Percentiles rank a stretch among this genome's conserved stretches.
Evolutionary conservation across 1,139 yeast genomes (phyloP).

Genomic region (Saccharomyces hybrid): DNA sequence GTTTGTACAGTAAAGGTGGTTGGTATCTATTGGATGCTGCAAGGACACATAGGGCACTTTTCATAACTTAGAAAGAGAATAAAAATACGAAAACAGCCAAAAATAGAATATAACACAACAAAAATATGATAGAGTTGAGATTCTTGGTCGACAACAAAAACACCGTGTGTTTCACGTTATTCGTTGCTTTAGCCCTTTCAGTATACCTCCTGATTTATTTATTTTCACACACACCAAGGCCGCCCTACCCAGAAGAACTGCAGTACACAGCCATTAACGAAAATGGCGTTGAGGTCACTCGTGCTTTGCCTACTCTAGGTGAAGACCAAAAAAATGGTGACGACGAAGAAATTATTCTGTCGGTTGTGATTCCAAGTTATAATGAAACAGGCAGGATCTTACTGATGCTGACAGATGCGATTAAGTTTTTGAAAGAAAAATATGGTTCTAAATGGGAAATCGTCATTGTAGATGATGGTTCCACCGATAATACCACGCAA

Average conservation of each 20-base stretch:
- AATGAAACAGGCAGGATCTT: conserved; percentile 74
- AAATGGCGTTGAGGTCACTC: conserved; percentile 16
- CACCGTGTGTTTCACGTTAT: not conserved
- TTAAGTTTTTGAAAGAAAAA: conserved; percentile 43
- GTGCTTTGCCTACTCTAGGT: conserved; percentile 18
- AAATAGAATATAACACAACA: not conserved
- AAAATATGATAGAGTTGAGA: conserved; percentile 7
- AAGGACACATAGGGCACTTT: not conserved
- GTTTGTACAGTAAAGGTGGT: not conserved
- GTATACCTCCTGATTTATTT: conserved; percentile 40
- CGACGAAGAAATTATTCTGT: conserved; percentile 38
- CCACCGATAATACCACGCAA: conserved; percentile 68
- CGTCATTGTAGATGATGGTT: conserved; percentile 85
- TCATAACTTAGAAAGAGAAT: not conserved
- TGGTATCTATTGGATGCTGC: not conserved
- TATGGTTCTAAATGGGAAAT: conserved; percentile 52
- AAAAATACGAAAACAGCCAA: not conserved
- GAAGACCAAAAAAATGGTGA: conserved; percentile 13
- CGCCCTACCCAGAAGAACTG: conserved; percentile 44
- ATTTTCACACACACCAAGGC: conserved; percentile 59
- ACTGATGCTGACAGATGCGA: conserved; percentile 70
- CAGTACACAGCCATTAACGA: conserved; percentile 38
- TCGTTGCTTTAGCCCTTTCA: conserved; percentile 9
- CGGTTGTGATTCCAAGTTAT: conserved; percentile 85
- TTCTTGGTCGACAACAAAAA: conserved; percentile 7